These are phyloP conservation scores for Candida tammaniensis DNA, from an alignment of 805 yeast species.

Conservation along the genomic window DNA sequence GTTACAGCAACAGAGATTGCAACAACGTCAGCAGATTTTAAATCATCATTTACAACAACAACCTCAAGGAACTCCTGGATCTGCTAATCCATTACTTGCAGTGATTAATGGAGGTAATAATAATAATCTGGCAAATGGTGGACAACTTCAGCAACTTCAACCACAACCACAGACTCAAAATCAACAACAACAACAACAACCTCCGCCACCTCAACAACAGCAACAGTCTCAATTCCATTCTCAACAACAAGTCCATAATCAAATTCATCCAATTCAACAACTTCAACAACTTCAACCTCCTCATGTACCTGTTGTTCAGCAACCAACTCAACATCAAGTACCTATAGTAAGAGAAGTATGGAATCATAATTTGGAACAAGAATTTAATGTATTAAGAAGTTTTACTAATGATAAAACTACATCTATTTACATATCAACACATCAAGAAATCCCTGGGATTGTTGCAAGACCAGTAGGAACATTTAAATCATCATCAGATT, in stretches of 20 bases:
- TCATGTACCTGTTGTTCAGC: constrained; percentile 3
- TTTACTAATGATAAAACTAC: constrained; percentile 50
- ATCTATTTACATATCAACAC: constrained; percentile 58
- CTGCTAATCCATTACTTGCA: constrained; percentile 35
- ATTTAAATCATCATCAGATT: constrained; percentile 84
- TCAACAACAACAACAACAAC: constrained; percentile 20
- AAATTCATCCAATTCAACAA: constrained; percentile 15
- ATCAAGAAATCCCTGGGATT: constrained; percentile 94
- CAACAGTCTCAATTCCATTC: constrained; percentile 23
- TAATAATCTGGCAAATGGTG: constrained; percentile 13
- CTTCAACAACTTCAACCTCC: constrained; percentile 15
- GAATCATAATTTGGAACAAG: constrained; percentile 65
- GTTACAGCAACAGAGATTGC: constrained; percentile 24
- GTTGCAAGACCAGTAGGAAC: constrained; percentile 95
- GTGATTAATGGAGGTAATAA: constrained; percentile 28
- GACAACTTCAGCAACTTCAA: constrained; percentile 19
- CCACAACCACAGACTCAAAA: constrained; percentile 28
- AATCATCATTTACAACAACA: constrained; percentile 26
- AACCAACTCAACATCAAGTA: constrained; percentile 21
- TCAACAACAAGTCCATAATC: constrained; percentile 18
- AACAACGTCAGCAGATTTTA: constrained; percentile 24
- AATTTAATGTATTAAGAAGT: constrained; percentile 59
- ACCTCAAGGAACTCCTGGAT: constrained; percentile 18
- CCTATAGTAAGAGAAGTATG: constrained; percentile 71
- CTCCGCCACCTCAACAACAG: constrained; percentile 21